A percentile compares a stretch with the other conserved stretches of the same genome.
Evolutionary conservation across 345 rosid species (phyloP).

Genomic region (Acer saccharum): DNA sequence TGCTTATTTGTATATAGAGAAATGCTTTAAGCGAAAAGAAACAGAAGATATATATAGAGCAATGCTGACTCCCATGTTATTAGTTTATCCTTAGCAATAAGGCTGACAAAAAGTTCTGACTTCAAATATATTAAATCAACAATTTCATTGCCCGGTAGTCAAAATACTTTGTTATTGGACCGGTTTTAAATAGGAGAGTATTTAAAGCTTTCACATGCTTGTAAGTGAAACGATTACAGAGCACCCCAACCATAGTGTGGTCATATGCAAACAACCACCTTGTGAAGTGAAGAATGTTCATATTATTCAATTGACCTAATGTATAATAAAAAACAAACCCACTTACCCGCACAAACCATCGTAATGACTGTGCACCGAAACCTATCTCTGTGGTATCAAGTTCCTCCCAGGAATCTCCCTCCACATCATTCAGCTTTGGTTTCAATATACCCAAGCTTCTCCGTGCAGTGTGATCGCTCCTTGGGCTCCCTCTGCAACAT

Average conservation of each 20-base stretch:
- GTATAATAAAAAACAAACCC: not conserved
- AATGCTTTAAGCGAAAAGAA: too few species aligned
- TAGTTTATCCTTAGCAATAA: too few species aligned
- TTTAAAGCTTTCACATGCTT: not conserved
- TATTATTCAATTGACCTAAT: not conserved
- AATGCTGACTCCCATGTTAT: too few species aligned
- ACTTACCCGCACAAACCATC: constrained; percentile 93
- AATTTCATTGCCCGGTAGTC: too few species aligned
- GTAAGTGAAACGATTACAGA: not conserved
- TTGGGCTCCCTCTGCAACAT: constrained; percentile 87
- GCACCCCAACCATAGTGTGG: not conserved
- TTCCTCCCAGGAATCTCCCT: constrained; percentile 92
- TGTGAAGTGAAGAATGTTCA: not conserved
- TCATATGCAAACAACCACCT: not conserved
- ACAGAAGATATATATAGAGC: too few species aligned
- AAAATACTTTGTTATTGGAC: too few species aligned
- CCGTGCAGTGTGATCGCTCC: constrained; percentile 70
- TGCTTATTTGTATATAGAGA: too few species aligned
- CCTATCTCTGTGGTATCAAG: constrained; percentile 70
- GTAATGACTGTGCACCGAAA: constrained; percentile 73
- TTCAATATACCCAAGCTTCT: constrained; percentile 66
- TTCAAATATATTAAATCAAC: not conserved
- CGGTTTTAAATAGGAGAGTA: too few species aligned
- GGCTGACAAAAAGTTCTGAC: too few species aligned
- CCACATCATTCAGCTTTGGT: constrained; percentile 70